Evolutionary conservation across 176 grass and related monocot species (phyloP).

Genomic region (Eleusine coracana): DNA sequence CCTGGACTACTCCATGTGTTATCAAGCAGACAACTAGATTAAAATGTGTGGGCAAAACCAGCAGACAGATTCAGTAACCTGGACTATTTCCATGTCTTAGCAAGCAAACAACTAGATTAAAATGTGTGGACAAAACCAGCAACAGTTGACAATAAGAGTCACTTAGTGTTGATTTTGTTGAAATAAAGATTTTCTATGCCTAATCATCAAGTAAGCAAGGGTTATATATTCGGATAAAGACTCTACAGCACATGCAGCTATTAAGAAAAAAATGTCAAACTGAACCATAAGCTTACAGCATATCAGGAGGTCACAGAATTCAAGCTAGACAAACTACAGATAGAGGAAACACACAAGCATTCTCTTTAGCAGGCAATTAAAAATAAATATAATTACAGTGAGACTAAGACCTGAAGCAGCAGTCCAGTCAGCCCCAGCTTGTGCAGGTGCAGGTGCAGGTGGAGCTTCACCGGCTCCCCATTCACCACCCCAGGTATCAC

Average conservation of each 20-base stretch:
- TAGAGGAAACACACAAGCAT: not conserved
- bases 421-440: slow-evolving; percentile 46
- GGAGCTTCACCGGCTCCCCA: slow-evolving; percentile 42
- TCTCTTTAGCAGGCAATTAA: not conserved
- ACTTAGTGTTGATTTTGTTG: too few species aligned
- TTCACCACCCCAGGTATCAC: slow-evolving; percentile 53
- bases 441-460: slow-evolving; percentile 49
- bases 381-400: not conserved
- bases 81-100: too few species aligned
- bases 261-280: too few species aligned
- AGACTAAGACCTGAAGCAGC: slow-evolving; percentile 54
- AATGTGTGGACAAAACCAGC: not conserved
- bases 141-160: not conserved
- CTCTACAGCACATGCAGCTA: too few species aligned
- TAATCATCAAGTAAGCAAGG: not conserved
- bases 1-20: not conserved
- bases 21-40: not conserved
- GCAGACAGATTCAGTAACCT: too few species aligned
- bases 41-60: too few species aligned
- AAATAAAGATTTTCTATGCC: too few species aligned
- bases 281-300: too few species aligned
- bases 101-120: not conserved
- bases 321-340: not conserved
- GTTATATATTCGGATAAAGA: too few species aligned
- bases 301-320: too few species aligned